These are phyloP conservation scores for Linderina pennispora DNA, from an alignment of 192 early-diverging fungal species.

Conservation along the genomic window DNA sequence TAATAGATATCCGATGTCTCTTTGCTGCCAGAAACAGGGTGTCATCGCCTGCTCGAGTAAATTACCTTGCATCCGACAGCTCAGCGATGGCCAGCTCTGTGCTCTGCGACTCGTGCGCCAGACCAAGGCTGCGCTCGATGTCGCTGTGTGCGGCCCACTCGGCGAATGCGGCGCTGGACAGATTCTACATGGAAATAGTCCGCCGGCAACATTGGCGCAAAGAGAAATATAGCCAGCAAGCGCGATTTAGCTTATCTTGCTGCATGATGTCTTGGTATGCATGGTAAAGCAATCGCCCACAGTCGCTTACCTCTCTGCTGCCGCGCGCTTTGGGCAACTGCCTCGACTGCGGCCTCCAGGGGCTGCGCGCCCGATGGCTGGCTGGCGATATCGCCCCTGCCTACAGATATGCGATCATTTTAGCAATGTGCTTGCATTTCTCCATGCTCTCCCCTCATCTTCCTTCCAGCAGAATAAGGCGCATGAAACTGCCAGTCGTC, in stretches of 20 bases:
- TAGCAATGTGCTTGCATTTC: neutral
- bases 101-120: slow-evolving; percentile 1
- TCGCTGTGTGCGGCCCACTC: slow-evolving; percentile 1
- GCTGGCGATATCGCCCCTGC: too few relatives aligned
- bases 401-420: neutral
- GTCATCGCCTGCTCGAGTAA: neutral
- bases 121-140: neutral
- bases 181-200: slow-evolving; percentile 1
- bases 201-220: neutral
- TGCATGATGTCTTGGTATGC: too few relatives aligned
- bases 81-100: slow-evolving; percentile 1
- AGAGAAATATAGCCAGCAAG: neutral
- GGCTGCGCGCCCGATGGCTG: neutral
- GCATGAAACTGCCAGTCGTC: too few relatives aligned
- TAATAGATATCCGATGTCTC: too few relatives aligned
- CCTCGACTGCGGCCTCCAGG: neutral
- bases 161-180: neutral
- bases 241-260: too few relatives aligned
- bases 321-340: slow-evolving; percentile 1
- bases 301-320: slow-evolving; percentile 3
- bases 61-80: slow-evolving; percentile 6
- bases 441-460: too few relatives aligned
- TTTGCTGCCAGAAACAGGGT: too few relatives aligned
- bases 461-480: too few relatives aligned
- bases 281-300: neutral